Percentiles rank a stretch among this genome's conserved stretches.
Evolutionary conservation across 2,329 filamentous ascomycete genomes (phyloP).

Genomic region (Fusarium guadeloupense): DNA sequence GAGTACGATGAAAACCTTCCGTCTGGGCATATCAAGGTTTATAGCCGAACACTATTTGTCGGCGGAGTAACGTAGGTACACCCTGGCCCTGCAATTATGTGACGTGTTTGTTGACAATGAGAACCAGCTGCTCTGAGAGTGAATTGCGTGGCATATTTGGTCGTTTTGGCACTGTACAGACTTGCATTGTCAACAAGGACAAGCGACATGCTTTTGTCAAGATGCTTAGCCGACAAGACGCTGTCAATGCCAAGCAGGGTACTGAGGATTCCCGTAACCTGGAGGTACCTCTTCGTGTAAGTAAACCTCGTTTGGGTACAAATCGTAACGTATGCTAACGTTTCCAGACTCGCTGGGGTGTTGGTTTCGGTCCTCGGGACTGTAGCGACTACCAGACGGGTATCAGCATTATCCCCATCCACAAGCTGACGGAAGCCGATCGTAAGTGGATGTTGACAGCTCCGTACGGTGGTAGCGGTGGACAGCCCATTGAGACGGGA

Average conservation of each 20-base stretch:
- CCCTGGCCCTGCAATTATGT: background rate
- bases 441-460: slow-evolving; percentile 97
- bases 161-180: slow-evolving; percentile 88
- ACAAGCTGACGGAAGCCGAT: slow-evolving; percentile 93
- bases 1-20: slow-evolving; percentile 81
- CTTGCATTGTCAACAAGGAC: slow-evolving; percentile 97
- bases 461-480: slow-evolving; percentile 91
- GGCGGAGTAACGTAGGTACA: slow-evolving; percentile 85
- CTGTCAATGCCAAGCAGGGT: slow-evolving; percentile 81
- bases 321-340: slow-evolving; percentile 38
- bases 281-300: slow-evolving; percentile 77
- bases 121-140: slow-evolving; percentile 73
- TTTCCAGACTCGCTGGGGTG: slow-evolving; percentile 90
- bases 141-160: slow-evolving; percentile 85
- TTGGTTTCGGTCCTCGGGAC: slow-evolving; percentile 95
- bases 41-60: slow-evolving; percentile 95
- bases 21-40: slow-evolving; percentile 84
- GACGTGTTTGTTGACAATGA: slow-evolving; percentile 41
- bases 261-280: slow-evolving; percentile 83
- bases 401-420: slow-evolving; percentile 91
- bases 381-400: slow-evolving; percentile 96
- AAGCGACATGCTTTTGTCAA: slow-evolving; percentile 99
- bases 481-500: slow-evolving; percentile 79
- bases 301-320: slow-evolving; percentile 43
- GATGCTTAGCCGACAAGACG: slow-evolving; percentile 91